These are phyloP conservation scores for Penicillium turbatum DNA, from an alignment of 495 filamentous ascomycete species.

Conservation along the genomic window DNA sequence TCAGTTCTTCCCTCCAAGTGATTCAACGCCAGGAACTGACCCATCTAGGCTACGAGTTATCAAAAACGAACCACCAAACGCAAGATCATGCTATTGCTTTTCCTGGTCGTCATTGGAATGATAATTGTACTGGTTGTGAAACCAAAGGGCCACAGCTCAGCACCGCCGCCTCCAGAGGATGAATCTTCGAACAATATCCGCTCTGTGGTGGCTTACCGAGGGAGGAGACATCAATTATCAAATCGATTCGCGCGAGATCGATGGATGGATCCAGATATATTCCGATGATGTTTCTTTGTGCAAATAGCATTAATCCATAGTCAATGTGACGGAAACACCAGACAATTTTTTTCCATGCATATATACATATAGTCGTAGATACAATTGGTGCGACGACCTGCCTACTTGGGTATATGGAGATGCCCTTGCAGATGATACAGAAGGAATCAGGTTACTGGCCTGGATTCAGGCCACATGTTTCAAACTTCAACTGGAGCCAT, in stretches of 20 bases:
- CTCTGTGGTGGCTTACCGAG: conserved; percentile 22
- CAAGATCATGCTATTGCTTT: conserved; percentile 82
- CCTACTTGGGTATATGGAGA: no score
- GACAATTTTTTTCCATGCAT: not conserved
- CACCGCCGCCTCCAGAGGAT: conserved; percentile 22
- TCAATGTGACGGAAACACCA: conserved; percentile 14
- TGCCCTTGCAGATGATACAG: not conserved
- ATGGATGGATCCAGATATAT: conserved; percentile 42
- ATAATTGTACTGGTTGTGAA: conserved; percentile 85
- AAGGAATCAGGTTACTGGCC: not conserved
- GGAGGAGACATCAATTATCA: conserved; percentile 22
- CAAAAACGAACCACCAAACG: conserved; percentile 85
- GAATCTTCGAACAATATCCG: conserved; percentile 28
- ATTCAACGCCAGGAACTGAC: not conserved
- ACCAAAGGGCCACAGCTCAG: conserved; percentile 53
- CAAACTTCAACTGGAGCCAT: not conserved
- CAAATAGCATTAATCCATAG: conserved; percentile 13
- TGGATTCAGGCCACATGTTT: not conserved
- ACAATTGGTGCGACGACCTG: no score
- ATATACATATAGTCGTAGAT: not conserved
- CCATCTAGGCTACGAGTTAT: conserved; percentile 66
- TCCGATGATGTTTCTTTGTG: conserved; percentile 23
- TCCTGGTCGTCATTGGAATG: conserved; percentile 76
- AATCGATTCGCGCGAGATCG: conserved; percentile 28
- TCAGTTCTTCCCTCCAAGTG: not conserved